A percentile compares a stretch with the other conserved stretches of the same genome.
phyloP scores from a whole-genome alignment of 345 rosid genomes.

The Lepidium africanum region DNA sequence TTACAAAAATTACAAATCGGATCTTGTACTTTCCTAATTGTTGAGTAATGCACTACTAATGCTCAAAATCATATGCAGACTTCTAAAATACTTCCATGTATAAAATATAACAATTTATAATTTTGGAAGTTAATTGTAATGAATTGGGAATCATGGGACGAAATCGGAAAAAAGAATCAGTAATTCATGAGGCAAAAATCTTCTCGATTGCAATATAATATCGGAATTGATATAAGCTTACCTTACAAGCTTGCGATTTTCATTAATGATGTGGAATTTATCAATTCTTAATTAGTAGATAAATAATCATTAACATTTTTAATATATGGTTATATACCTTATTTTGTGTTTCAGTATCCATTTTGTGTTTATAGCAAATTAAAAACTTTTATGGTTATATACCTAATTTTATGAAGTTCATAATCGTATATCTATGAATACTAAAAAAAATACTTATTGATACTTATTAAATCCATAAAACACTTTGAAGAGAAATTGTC shows the following conservation, averaged over 20 bases:
- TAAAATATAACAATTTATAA: neutral
- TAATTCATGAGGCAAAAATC: neutral
- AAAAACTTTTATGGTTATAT: neutral
- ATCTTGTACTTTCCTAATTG: neutral
- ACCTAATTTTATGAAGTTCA: neutral
- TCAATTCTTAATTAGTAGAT: too few relatives aligned
- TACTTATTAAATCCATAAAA: neutral
- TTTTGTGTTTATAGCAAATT: too few relatives aligned
- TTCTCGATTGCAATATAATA: neutral
- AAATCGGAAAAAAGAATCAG: neutral
- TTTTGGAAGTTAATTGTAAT: neutral
- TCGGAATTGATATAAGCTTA: neutral
- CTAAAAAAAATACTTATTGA: neutral
- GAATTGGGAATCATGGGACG: neutral
- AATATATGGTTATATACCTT: too few relatives aligned
- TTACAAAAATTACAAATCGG: neutral
- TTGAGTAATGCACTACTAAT: too few relatives aligned
- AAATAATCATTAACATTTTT: too few relatives aligned
- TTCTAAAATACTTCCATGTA: neutral
- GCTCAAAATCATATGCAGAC: neutral
- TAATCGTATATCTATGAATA: neutral
- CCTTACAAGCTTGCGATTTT: neutral
- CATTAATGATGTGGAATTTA: neutral
- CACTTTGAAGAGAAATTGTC: neutral
- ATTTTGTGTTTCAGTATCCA: too few relatives aligned